Evolutionary conservation across 768 basidiomycete genomes (phyloP).

Genomic region (Auricularia auricula-judae): DNA sequence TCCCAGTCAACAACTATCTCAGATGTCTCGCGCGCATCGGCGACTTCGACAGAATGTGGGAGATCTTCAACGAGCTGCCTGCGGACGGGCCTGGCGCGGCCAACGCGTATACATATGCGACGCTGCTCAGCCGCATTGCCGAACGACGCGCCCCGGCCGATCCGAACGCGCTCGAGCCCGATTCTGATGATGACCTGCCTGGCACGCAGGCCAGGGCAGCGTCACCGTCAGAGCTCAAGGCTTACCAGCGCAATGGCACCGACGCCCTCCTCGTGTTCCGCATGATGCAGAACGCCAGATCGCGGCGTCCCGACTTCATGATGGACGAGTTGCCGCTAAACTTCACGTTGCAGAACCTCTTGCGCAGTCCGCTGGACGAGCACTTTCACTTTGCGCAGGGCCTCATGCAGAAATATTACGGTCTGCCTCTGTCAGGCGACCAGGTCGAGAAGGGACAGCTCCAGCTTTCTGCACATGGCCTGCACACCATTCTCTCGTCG

Average conservation of each 20-base stretch:
- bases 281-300: slow-evolving; percentile 43
- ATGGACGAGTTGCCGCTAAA: slow-evolving; percentile 49
- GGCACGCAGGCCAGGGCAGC: slow-evolving; percentile 12
- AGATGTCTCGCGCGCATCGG: slow-evolving; percentile 51
- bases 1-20: slow-evolving; percentile 51
- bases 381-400: slow-evolving; percentile 44
- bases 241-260: slow-evolving; percentile 28
- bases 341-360: slow-evolving; percentile 46
- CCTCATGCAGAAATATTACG: slow-evolving; percentile 51
- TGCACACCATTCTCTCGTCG: slow-evolving; percentile 38
- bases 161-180: slow-evolving; percentile 7
- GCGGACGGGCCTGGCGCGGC: slow-evolving; percentile 53
- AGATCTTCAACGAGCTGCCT: slow-evolving; percentile 62
- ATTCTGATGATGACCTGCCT: slow-evolving; percentile 10
- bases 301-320: slow-evolving; percentile 32
- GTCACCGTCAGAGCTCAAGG: slow-evolving; percentile 13
- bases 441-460: slow-evolving; percentile 26
- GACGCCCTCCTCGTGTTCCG: slow-evolving; percentile 67
- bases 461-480: slow-evolving; percentile 33
- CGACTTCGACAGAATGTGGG: slow-evolving; percentile 56
- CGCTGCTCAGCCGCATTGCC: slow-evolving; percentile 46
- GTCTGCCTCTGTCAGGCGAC: slow-evolving; percentile 38
- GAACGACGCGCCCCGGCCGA: slow-evolving; percentile 15
- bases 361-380: neutral
- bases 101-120: slow-evolving; percentile 48